These are phyloP conservation scores for Obelidium mucronatum DNA, from an alignment of 192 early-diverging fungal genomes.

Conservation along the genomic window DNA sequence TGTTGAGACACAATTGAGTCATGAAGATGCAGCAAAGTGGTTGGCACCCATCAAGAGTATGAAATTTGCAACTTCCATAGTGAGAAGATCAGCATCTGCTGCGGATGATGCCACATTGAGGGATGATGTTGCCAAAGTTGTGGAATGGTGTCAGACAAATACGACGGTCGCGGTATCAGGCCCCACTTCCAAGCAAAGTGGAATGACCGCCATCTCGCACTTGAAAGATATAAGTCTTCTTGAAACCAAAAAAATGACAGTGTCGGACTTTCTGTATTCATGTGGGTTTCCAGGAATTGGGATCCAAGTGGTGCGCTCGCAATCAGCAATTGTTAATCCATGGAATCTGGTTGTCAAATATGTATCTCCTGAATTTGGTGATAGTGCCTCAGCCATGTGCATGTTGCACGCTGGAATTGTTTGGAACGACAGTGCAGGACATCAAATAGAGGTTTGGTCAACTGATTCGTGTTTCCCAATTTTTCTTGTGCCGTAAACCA, in stretches of 20 bases:
- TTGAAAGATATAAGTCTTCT: not conserved
- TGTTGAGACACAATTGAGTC: not conserved
- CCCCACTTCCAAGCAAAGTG: no score
- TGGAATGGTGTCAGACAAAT: constrained; percentile 3
- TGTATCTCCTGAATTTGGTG: not conserved
- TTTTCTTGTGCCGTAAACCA: no score
- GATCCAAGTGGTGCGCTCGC: not conserved
- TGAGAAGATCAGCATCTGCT: no score
- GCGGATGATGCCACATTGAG: no score
- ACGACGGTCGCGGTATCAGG: no score
- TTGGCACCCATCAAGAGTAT: not conserved
- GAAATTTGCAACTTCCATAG: no score
- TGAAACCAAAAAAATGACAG: not conserved
- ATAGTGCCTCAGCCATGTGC: constrained; percentile 11
- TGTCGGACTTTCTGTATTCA: constrained; percentile 2
- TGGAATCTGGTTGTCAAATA: constrained; percentile 2
- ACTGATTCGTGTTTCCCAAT: not conserved
- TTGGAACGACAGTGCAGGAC: not conserved
- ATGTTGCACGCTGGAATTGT: constrained; percentile 11
- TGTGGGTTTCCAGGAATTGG: constrained; percentile 3
- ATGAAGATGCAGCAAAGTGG: constrained; percentile 4
- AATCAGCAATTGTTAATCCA: constrained; percentile 14
- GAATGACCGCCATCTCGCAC: not conserved
- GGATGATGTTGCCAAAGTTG: not conserved
- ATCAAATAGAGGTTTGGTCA: constrained; percentile 5